These are phyloP conservation scores for Talaromyces funiculosus DNA, from an alignment of 2,329 filamentous ascomycete species.

Conservation along the genomic window DNA sequence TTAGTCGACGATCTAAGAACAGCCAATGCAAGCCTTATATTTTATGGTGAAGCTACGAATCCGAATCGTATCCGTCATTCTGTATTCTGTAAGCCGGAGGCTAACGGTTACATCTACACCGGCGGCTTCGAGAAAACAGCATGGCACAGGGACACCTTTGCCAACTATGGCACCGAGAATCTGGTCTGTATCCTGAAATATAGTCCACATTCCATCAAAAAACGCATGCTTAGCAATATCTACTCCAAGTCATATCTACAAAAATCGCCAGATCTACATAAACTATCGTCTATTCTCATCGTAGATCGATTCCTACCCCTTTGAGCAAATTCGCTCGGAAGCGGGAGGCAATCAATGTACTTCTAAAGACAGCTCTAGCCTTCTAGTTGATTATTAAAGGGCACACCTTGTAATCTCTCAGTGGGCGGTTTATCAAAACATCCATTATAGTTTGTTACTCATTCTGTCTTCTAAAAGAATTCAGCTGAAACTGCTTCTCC, in stretches of 20 bases:
- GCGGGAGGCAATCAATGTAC: conserved; percentile 42
- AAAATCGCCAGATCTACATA: conserved; percentile 49
- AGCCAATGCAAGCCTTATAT: background rate
- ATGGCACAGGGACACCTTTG: conserved; percentile 61
- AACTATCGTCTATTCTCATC: conserved; percentile 52
- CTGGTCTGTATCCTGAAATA: conserved; percentile 61
- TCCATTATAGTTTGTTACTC: no score
- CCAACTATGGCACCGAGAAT: conserved; percentile 57
- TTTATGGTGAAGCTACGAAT: background rate
- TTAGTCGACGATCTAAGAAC: background rate
- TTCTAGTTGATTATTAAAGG: background rate
- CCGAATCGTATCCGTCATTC: background rate
- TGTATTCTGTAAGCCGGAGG: background rate
- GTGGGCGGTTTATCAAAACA: no score
- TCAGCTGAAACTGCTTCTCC: background rate
- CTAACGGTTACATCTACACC: conserved; percentile 61
- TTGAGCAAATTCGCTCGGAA: conserved; percentile 24
- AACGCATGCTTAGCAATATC: conserved; percentile 66
- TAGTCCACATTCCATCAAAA: conserved; percentile 58
- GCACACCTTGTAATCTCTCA: no score
- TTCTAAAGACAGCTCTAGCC: conserved; percentile 30
- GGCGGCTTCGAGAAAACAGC: conserved; percentile 63
- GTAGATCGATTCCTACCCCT: conserved; percentile 54
- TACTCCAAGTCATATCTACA: conserved; percentile 70
- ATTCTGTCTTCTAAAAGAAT: background rate